phyloP scores from a whole-genome alignment of 495 filamentous ascomycete genomes.

The Hyaloscypha hepaticicola region DNA sequence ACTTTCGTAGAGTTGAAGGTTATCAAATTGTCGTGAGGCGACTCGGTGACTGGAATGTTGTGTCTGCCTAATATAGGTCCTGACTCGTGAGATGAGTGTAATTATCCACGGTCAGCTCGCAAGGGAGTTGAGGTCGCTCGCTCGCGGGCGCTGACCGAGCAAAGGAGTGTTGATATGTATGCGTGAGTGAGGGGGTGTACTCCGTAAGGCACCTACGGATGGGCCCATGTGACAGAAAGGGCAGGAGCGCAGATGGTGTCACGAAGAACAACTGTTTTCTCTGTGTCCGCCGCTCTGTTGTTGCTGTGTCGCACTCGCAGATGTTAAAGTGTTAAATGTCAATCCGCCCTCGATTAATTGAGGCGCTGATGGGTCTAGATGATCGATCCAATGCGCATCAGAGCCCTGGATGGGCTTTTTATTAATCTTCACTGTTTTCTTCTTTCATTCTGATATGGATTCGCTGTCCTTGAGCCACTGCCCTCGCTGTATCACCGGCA shows the following conservation, averaged over 20 bases:
- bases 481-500: not conserved
- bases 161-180: not conserved
- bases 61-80: not conserved
- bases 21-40: not conserved
- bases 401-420: not conserved
- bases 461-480: not conserved
- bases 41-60: not conserved
- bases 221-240: not conserved
- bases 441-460: not conserved
- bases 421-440: not conserved
- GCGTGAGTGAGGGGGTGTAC: not conserved
- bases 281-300: not conserved
- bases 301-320: slow-evolving; percentile 1
- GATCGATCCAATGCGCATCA: not conserved
- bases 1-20: not conserved
- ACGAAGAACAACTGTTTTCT: not conserved
- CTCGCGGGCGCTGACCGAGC: not conserved
- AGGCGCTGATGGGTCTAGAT: not conserved
- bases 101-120: not conserved
- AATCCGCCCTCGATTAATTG: not conserved
- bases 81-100: not conserved
- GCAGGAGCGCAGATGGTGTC: not conserved
- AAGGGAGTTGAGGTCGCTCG: not conserved
- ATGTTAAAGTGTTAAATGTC: not conserved
- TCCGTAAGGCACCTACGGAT: not conserved